Base-by-base conservation (phyloP, 192 early-diverging fungal genomes). In the Chytriomyces sp. region DNA sequence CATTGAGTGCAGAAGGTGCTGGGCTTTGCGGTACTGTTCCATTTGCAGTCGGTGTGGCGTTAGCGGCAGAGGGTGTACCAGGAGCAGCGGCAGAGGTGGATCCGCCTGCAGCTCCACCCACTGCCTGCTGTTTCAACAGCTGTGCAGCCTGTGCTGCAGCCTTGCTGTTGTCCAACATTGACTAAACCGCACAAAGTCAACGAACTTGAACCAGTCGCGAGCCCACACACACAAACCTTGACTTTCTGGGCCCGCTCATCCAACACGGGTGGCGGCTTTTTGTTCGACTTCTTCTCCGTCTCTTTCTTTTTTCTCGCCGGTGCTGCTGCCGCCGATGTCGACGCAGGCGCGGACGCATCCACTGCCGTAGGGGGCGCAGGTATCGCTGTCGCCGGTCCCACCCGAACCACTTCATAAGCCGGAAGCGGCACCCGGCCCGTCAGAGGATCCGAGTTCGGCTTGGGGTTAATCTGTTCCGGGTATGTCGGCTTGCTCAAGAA, bases 401-500 rank as follows among this genome's bases (percentile, higher is more conserved):
- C 14, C 25, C 68, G 54, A 19, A 70, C 39, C 22, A 70, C 31
- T 39, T 70, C 68, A 39, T 70, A 70, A 7, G 14, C 36, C 8
- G 73, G 73, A 25, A 53, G 34, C 3, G 61, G 73, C 5, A 53
- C 8, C 2, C 19, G 8, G n/a, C 28, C 52, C 7, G 38, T 39
- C 6, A 52, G 58, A 10, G 74, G 58, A 64, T 74, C 73, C 14
- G 58, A 6, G 19, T 17, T 26, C 25, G 74, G 64, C 59, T 75
- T 75, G 6, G 74, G 74, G 39, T 57, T 69, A 17, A 75, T 60
- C 52, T 75, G 74, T 5, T 75, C 74, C 2, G 74, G 62, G 31
- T 61, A 61, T 28, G 40, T 49, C 8, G 74, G 74, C 53, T 75
- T 75, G 32, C 65, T 75, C 4, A 75, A 33, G 56, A 69, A 59